Base-by-base conservation (phyloP, 805 yeast species). In the baker's yeast (Saccharomyces cerevisiae) region DNA sequence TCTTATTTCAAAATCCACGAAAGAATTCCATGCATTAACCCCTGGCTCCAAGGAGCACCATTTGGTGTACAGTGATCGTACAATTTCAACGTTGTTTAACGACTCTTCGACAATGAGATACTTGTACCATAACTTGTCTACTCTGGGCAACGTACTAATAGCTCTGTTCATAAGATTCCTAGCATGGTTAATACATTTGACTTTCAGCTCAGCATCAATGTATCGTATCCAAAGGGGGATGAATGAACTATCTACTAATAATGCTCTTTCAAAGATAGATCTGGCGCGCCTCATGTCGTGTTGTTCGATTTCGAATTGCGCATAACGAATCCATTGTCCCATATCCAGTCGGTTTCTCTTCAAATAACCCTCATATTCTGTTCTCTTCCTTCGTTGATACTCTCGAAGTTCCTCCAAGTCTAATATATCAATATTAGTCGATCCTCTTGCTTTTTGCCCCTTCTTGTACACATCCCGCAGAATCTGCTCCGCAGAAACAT, bases 241-340 rank as follows among this genome's bases (percentile, higher is more conserved):
- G 65, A 85, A 82, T 29, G 83, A 80, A 14, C 81, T 79, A 62
- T 89, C 86, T 8, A 88, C 89, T 51, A 83, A 85, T 31, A 92
- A 67, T 0, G 96, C 95, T 51, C 98, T 76, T 68, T 92, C 99
- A 70, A 86, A 87, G 5, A 94, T 76, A 0, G 97, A 87, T 53
- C 98, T 74, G 0, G 96, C 96, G 24, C 97, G 75, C 21, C 80
- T 76, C 56, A 80, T 76, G 63, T 92, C 96, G 56, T 82, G 85
- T 61, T 88, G 92, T 4, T 85, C 86, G 3, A 84, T 68, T 69
- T 92, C 99, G 80, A 90, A 89, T 55, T 79, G 80, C 0, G 97
- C 98, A 68, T 92, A 94, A 53, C 97, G 75, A 66, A 89, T 77
- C 97, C 98, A 94, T 66, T 90, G 96, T 1, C 89, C 85, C 63